A percentile compares a stretch with the other conserved stretches of the same genome.
Evolutionary conservation across 2,329 filamentous ascomycete species (phyloP).

Genomic region (Rhynchosporium secalis): DNA sequence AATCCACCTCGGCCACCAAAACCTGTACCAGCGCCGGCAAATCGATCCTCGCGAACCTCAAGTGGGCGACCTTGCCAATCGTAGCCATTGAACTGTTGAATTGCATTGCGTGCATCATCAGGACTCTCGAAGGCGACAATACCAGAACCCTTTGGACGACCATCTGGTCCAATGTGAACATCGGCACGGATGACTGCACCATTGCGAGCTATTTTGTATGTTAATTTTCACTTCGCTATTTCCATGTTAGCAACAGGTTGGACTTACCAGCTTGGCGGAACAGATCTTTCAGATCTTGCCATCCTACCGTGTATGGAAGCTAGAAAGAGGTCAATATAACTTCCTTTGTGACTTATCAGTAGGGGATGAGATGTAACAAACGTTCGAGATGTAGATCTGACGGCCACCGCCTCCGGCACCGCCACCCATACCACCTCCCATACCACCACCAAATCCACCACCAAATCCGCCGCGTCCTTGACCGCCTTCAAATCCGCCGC

Average conservation of each 20-base stretch:
- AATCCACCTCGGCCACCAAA: conserved; percentile 47
- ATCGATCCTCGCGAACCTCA: conserved; percentile 95
- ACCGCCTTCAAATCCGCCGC: conserved; percentile 59
- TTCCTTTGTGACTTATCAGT: conserved; percentile 35
- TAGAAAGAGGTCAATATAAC: conserved; percentile 49
- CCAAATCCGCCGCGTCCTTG: conserved; percentile 49
- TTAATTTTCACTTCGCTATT: conserved; percentile 31
- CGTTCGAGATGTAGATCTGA: conserved; percentile 97
- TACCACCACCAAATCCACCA: conserved; percentile 41
- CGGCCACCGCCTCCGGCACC: conserved; percentile 68
- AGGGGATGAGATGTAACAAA: conserved; percentile 60
- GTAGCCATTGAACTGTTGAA: conserved; percentile 96
- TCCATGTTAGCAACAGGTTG: conserved; percentile 34
- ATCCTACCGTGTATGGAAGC: conserved; percentile 96
- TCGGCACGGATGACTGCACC: conserved; percentile 91
- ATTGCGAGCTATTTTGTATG: conserved; percentile 51
- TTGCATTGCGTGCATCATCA: conserved; percentile 93
- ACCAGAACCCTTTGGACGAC: conserved; percentile 92
- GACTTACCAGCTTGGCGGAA: conserved; percentile 95
- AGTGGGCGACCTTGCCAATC: conserved; percentile 95
- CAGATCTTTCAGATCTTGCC: conserved; percentile 98
- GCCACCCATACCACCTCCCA: conserved; percentile 58
- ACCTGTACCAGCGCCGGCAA: conserved; percentile 62
- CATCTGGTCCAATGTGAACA: conserved; percentile 88
- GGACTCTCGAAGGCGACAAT: conserved; percentile 95